Evolutionary conservation across 2,329 filamentous ascomycete genomes (phyloP).

Genomic region (Stemphylium vesicarium): DNA sequence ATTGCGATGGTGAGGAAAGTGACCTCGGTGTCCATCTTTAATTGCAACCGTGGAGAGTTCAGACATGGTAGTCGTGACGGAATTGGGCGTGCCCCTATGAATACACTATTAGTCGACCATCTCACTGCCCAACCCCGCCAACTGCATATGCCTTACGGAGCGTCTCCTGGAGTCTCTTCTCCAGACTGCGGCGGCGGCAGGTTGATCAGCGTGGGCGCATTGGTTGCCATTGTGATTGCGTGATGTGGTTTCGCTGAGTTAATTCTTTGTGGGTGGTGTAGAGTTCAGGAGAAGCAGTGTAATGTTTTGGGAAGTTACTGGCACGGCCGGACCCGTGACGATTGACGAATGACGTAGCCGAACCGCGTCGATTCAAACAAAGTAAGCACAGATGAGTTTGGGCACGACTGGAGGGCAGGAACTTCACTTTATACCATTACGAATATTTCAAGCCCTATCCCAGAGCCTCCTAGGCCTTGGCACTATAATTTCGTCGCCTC

Average conservation of each 20-base stretch:
- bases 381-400: background rate
- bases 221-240: slow-evolving; percentile 36
- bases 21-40: slow-evolving; percentile 92
- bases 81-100: slow-evolving; percentile 85
- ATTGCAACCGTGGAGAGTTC: slow-evolving; percentile 92
- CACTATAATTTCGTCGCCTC: slow-evolving; percentile 5
- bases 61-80: slow-evolving; percentile 88
- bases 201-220: slow-evolving; percentile 76
- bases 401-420: background rate
- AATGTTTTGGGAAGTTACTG: slow-evolving; percentile 6
- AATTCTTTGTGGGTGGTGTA: slow-evolving; percentile 7
- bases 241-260: background rate
- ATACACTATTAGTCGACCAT: slow-evolving; percentile 21
- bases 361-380: background rate
- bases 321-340: slow-evolving; percentile 12
- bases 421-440: background rate
- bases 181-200: slow-evolving; percentile 82
- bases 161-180: slow-evolving; percentile 85
- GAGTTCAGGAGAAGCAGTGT: slow-evolving; percentile 12
- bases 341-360: slow-evolving; percentile 17
- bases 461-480: background rate
- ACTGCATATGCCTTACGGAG: slow-evolving; percentile 69
- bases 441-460: background rate
- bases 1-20: slow-evolving; percentile 67
- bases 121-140: slow-evolving; percentile 11